These are phyloP conservation scores for Lepidium campestre DNA, from an alignment of 441 rosid species.

Conservation along the genomic window DNA sequence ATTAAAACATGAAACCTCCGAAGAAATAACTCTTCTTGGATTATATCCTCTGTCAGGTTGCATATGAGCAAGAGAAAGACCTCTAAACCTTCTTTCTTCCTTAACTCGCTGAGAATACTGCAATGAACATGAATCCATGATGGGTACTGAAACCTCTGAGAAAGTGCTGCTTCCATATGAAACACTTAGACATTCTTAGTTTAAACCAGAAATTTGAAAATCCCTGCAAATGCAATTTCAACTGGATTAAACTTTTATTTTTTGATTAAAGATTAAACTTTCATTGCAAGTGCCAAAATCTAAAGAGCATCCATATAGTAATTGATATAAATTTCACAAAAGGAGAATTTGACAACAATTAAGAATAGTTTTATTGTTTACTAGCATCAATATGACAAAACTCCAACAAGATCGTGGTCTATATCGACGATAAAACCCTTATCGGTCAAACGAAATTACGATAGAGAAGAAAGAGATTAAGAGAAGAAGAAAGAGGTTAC, in stretches of 20 bases:
- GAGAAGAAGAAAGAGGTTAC: no score
- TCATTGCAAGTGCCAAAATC: not conserved
- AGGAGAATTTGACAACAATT: not conserved
- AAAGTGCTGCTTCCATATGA: conserved; percentile 50
- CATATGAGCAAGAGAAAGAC: conserved; percentile 34
- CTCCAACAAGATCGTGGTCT: not conserved
- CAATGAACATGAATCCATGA: conserved; percentile 41
- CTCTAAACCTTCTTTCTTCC: conserved; percentile 32
- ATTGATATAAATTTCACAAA: not conserved
- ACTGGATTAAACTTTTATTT: not conserved
- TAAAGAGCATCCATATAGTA: no score
- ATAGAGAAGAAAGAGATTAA: no score
- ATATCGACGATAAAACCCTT: not conserved
- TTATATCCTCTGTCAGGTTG: conserved; percentile 25
- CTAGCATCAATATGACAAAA: not conserved
- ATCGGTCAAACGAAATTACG: not conserved
- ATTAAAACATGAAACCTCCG: conserved; percentile 44
- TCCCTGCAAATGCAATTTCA: not conserved
- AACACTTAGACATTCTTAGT: not conserved
- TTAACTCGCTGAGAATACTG: conserved; percentile 27
- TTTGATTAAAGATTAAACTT: not conserved
- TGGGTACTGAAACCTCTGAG: conserved; percentile 39
- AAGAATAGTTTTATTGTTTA: not conserved
- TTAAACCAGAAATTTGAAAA: not conserved
- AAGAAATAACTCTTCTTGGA: conserved; percentile 29